Conservation (phyloP, 2,329 filamentous ascomycete species). For the Calonectria crousiana region DNA sequence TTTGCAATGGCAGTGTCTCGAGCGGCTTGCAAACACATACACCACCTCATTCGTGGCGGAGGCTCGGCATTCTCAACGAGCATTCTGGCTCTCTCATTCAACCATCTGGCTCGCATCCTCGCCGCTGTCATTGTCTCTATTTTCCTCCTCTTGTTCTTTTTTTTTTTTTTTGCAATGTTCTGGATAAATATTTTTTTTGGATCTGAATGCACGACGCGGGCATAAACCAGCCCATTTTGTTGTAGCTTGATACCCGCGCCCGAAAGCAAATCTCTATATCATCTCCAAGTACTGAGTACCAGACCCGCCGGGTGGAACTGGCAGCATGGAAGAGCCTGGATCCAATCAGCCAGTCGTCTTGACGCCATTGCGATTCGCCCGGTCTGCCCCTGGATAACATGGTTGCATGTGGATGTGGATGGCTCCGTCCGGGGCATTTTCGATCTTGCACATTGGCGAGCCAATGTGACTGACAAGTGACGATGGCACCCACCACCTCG, state of each 20-base stretch:
- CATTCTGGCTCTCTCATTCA: background rate
- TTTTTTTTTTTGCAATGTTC: background rate
- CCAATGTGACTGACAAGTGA: slow-evolving; percentile 24
- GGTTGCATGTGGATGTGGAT: slow-evolving; percentile 11
- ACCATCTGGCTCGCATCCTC: background rate
- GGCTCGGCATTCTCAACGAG: background rate
- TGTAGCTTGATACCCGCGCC: background rate
- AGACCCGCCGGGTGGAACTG: background rate
- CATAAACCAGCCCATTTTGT: background rate
- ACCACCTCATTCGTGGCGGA: background rate
- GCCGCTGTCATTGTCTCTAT: background rate
- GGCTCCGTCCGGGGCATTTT: slow-evolving; percentile 27
- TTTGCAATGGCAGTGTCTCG: background rate
- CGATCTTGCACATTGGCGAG: slow-evolving; percentile 22
- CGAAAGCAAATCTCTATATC: background rate
- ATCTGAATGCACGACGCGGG: background rate
- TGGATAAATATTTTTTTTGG: background rate
- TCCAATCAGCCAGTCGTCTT: slow-evolving; percentile 19
- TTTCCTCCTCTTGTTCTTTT: background rate
- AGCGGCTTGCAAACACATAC: background rate
- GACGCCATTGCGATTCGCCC: slow-evolving; percentile 26
- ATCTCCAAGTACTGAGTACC: background rate
- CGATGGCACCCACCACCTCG: slow-evolving; percentile 10
- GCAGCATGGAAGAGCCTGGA: slow-evolving; percentile 3
- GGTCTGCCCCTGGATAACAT: slow-evolving; percentile 5